Base-by-base conservation (phyloP, 106 monocot species). In the Vanilla planifolia region DNA sequence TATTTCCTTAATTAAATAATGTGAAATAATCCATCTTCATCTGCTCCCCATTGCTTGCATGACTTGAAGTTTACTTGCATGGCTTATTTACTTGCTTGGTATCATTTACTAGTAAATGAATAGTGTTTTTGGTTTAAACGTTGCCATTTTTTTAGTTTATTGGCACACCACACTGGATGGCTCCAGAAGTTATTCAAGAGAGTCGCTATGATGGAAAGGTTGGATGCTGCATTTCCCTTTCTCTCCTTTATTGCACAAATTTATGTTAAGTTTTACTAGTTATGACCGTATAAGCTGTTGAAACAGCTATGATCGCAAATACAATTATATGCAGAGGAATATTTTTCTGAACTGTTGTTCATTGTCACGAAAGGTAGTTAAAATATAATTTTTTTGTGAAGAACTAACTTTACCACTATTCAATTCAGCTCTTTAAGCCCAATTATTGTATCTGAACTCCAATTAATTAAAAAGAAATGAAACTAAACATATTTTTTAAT, bases 181-280 rank as follows among this genome's bases (percentile, higher is more conserved):
- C 96, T 65, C 96, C 96, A 51, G 96, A 98, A 88, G 96, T 98
- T 73, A 98, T 98, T 63, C 96, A 98, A 80, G 91, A 98, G 66
- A 98, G 84, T 47, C 96, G 96, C 9, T 98, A 98, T 85, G 96
- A 98, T 88, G 96, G 96, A 60, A 98, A 98, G 84, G 96, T 91
- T 83, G 23, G 29, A 0, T 48, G 20, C 17, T 37, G 59, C 33
- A 30, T 24, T 55, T 63, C n/a, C n/a, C 23, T 28, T 6, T 9
- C 14, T 19, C 46, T 36, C 27, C 33, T 48, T 23, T 33, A 5
- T 64, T 36, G 33, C 28, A 16, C 24, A n/a, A n/a, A n/a, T n/a
- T 37, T 51, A 14, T 33, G 21, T 7, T 45, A 51, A 20, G 10
- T 51, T 8, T 37, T 43, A 24, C 17, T 57, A 40, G 48, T 25